Base-by-base conservation (phyloP, 169 alveolate species). In the Plasmodium gonderi region DNA sequence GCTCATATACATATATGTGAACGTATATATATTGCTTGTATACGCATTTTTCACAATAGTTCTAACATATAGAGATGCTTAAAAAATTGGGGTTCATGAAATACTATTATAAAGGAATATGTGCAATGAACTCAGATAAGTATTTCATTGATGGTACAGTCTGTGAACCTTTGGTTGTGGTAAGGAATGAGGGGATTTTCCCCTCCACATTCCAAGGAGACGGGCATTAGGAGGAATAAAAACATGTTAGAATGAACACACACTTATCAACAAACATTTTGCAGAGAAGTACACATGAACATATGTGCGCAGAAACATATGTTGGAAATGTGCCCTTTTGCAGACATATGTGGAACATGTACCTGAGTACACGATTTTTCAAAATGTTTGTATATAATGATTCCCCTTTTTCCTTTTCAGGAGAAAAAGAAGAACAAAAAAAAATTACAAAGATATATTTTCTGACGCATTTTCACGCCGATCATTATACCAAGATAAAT, bases 401-500 rank as follows among this genome's bases (percentile, higher is more conserved):
- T 44, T n/a, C 29, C 31, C 12, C 23, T 49, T 40, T 82, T n/a
- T 38, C 42, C 17, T 38, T 26, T 44, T 54, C 20, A 74, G 92
- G 31, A 23, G 31, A 81, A 45, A 20, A 44, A 23, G 72, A 14
- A 40, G 51, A 72, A 54, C 40, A 85, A 31, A 85, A 75, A 17
- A 64, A 72, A 75, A 85, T 85, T 44, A 54, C 44, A 5, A 49
- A 75, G 64, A 75, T 85, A 40, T 90, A 77, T 65, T 90, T 90
- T 44, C 33, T 90, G 47, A 90, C 94, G 0, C 94, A 90, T 49
- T 90, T 90, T 79, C 94, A 90, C 33, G 91, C 94, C 33, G 94
- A 90, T 40, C 94, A 90, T 72, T 90, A 90, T 68, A 80, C 20
- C 78, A 80, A 80, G 31, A 90, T 90, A 45, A 80, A 80, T 78